These are phyloP conservation scores for Endothia cerciana DNA, from an alignment of 2,329 filamentous ascomycete species.

Conservation along the genomic window DNA sequence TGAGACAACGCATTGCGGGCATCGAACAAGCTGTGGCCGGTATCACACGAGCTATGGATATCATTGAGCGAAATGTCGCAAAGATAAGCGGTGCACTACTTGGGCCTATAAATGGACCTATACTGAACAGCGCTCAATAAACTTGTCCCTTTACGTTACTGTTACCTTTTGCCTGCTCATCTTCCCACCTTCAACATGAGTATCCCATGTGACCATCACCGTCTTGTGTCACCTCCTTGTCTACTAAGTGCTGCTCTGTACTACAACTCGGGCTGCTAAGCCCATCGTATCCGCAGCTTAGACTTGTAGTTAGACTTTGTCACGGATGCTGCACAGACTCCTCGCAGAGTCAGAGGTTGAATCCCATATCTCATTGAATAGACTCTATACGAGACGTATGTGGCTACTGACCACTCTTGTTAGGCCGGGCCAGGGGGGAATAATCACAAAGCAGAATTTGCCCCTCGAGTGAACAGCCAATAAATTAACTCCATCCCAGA, in stretches of 20 bases:
- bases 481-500: neutral
- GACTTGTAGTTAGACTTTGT: neutral
- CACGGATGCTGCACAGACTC: neutral
- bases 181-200: neutral
- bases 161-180: no score
- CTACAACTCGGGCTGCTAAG: neutral
- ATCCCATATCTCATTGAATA: neutral
- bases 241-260: neutral
- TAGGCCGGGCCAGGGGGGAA: neutral
- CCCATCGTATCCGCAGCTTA: neutral
- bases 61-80: neutral
- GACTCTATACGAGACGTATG: neutral
- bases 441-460: neutral
- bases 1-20: neutral
- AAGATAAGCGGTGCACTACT: neutral
- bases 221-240: neutral
- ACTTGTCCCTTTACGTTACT: neutral
- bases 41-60: neutral
- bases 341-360: neutral
- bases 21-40: neutral
- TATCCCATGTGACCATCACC: neutral
- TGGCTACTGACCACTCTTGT: neutral
- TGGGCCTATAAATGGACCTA: neutral
- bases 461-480: neutral
- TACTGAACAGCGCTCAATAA: neutral